Base-by-base conservation (phyloP, 441 rosid genomes). In the Erysimum pusillum region DNA sequence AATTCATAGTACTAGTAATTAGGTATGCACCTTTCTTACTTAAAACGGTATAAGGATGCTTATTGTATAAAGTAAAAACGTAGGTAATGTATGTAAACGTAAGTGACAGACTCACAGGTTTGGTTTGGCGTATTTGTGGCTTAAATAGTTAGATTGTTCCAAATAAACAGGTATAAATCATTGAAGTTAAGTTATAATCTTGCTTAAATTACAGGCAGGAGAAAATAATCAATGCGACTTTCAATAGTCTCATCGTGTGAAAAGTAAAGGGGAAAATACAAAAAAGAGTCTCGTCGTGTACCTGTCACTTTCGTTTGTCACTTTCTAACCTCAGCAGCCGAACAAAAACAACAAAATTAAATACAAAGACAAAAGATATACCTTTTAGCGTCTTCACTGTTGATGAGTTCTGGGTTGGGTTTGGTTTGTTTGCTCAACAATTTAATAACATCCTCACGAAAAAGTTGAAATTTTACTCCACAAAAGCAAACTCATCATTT, bases 381-480 rank as follows among this genome's bases (percentile, higher is more conserved):
- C 32, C 12, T 62, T 75, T 75, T 10, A 42, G 58, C 41, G 53
- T 45, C 0, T 76, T 25, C 44, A 69, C 71, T 76, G 75, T 54
- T 69, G 60, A 61, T 62, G 6, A 7, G 48, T 25, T 42, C 41
- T 51, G 63, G 20, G 28, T 52, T 51, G 63, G 20, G 28, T 52
- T 61, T 68, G 74, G 74, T 65, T 45, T 64, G 18, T 9, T 2
- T 38, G 14, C 14, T 44, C 7, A 56, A 52, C 34, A 64, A 77
- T 64, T 65, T 77, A 71, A 64, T 70, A 46, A 38, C 45, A 65
- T 22, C 63, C 76, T 65, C 68, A 77, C 67, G 73, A 77, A 36
- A 76, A 76, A 35, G 75, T 46, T 22, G 35, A 44, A 38, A 53
- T 22, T 39, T 2, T 25, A 68, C 63, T 60, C 0, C 20, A 67